phyloP scores from a whole-genome alignment of 2,329 filamentous ascomycete species.

The Monilinia laxa region DNA sequence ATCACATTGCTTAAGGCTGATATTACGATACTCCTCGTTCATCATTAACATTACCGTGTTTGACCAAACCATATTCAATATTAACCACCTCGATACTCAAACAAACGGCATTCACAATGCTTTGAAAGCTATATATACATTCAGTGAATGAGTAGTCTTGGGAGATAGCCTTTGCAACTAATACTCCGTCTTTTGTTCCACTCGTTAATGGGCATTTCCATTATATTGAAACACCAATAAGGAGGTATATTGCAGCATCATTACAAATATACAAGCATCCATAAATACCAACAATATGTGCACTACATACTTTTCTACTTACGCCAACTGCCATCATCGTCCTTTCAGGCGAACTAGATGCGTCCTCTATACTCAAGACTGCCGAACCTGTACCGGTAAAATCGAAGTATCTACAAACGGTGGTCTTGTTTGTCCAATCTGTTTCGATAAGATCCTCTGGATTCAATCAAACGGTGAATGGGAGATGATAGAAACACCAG shows the following conservation, averaged over 20 bases:
- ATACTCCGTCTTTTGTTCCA: no score
- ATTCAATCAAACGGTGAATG: conserved; percentile 20
- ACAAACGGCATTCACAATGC: neutral
- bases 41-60: neutral
- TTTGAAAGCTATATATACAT: neutral
- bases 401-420: conserved; percentile 1
- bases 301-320: conserved; percentile 16
- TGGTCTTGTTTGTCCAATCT: conserved; percentile 9
- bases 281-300: neutral
- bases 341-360: conserved; percentile 2
- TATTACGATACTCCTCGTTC: neutral
- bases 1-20: neutral
- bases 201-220: no score
- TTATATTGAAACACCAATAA: neutral
- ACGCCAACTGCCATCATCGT: conserved; percentile 17
- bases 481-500: conserved; percentile 20
- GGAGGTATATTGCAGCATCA: neutral
- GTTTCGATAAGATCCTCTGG: conserved; percentile 17
- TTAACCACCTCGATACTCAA: neutral
- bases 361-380: neutral
- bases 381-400: conserved; percentile 1
- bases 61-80: neutral
- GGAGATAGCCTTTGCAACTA: neutral
- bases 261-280: neutral
- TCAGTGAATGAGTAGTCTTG: neutral